phyloP scores from a whole-genome alignment of 345 rosid species.

The Eucalyptus camaldulensis region DNA sequence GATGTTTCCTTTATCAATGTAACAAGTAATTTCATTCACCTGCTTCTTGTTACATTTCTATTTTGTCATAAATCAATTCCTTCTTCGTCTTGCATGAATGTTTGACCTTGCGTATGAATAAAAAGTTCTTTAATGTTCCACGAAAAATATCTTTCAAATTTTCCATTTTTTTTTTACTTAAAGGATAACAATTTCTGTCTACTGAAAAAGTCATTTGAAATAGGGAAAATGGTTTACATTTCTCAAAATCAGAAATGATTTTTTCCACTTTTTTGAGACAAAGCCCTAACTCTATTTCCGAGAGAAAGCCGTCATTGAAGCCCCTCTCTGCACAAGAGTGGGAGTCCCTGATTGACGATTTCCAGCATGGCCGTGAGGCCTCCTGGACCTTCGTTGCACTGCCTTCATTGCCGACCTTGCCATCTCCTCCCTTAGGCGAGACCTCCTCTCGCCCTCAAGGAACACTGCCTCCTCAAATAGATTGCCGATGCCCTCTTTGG shows the following conservation, averaged over 20 bases:
- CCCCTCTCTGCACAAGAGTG: too few species aligned
- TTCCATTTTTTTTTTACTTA: too few species aligned
- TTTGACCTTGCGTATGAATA: rapidly evolving
- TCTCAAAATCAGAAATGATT: too few species aligned
- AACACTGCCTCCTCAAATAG: too few species aligned
- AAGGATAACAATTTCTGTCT: rapidly evolving
- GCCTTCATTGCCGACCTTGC: rapidly evolving
- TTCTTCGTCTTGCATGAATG: rapidly evolving
- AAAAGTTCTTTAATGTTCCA: neutral
- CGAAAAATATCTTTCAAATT: neutral
- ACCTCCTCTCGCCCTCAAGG: too few species aligned
- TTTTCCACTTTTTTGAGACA: rapidly evolving
- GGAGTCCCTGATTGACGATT: rapidly evolving
- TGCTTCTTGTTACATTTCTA: neutral
- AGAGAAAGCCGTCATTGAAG: too few species aligned
- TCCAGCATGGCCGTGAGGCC: too few species aligned
- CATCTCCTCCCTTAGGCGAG: too few species aligned
- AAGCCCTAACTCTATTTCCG: too few species aligned
- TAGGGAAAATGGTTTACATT: too few species aligned
- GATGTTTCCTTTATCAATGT: neutral
- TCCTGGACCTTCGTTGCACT: too few species aligned
- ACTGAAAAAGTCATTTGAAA: rapidly evolving
- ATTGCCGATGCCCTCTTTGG: too few species aligned
- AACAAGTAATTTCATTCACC: neutral
- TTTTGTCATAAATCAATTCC: neutral